These are phyloP conservation scores for Prunella vulgaris DNA, from an alignment of 257 asterid species.

Conservation along the genomic window DNA sequence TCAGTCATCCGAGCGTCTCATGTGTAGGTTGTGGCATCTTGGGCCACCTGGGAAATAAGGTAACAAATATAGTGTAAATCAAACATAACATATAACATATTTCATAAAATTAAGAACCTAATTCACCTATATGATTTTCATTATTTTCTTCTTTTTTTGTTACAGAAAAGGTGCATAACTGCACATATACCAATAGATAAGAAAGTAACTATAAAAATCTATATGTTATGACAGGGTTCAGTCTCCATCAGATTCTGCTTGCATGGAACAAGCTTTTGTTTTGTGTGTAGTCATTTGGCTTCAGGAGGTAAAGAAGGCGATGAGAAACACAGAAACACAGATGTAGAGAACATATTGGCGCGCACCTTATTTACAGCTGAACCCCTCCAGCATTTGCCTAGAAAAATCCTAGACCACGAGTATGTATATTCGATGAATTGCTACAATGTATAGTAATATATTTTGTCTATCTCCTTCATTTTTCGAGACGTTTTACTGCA, in stretches of 20 bases:
- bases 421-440: slow-evolving; percentile 21
- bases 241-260: slow-evolving; percentile 54
- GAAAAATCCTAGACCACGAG: slow-evolving; percentile 65
- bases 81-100: neutral
- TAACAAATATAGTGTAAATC: slow-evolving; percentile 17
- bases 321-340: slow-evolving; percentile 47
- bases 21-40: slow-evolving; percentile 56
- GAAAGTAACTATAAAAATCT: slow-evolving; percentile 23
- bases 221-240: slow-evolving; percentile 45
- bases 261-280: slow-evolving; percentile 58
- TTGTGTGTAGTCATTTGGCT: slow-evolving; percentile 60
- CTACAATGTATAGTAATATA: neutral
- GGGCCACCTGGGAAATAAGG: slow-evolving; percentile 62
- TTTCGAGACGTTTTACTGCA: neutral
- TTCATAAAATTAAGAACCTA: neutral
- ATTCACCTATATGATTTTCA: neutral
- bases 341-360: slow-evolving; percentile 42
- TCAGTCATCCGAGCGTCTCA: slow-evolving; percentile 41
- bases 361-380: slow-evolving; percentile 45
- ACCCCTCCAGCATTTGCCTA: slow-evolving; percentile 37
- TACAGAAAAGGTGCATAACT: neutral
- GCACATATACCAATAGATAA: neutral
- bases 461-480: neutral
- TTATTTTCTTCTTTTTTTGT: neutral
- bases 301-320: slow-evolving; percentile 55